phyloP scores from a whole-genome alignment of 1,284 basidiomycete species.

The Rhodotorula sp. region DNA sequence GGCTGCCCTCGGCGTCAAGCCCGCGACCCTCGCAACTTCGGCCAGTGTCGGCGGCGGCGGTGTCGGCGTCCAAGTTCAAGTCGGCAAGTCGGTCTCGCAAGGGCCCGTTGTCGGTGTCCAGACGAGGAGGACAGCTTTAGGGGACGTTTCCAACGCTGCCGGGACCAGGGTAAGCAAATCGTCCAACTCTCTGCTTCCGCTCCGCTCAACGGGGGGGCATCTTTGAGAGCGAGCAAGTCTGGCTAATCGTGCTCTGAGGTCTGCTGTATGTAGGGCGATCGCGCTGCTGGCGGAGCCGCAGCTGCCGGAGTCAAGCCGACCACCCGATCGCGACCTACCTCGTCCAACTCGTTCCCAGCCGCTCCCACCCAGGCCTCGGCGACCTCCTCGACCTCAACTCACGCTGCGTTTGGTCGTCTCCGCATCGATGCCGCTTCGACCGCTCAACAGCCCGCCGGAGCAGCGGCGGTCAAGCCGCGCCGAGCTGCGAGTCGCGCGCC shows the following conservation, averaged over 20 bases:
- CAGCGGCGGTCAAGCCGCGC: conserved; percentile 4
- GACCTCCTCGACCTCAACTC: conserved; percentile 35
- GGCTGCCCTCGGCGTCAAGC: conserved; percentile 24
- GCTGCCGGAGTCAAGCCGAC: conserved; percentile 18
- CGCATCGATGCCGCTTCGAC: conserved; percentile 18
- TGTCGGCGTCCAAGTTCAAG: not conserved
- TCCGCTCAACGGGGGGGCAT: too few relatives aligned
- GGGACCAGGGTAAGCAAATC: conserved; percentile 12
- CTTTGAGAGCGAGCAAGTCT: too few relatives aligned
- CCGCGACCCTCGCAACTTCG: too few relatives aligned
- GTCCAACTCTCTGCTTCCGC: too few relatives aligned
- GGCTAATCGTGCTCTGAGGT: too few relatives aligned
- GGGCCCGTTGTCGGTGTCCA: not conserved
- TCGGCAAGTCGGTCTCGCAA: conserved; percentile 12
- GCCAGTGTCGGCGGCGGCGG: not conserved
- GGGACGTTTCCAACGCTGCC: conserved; percentile 36
- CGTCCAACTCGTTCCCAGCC: conserved; percentile 6
- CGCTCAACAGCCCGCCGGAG: conserved; percentile 1
- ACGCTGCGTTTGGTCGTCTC: conserved; percentile 30
- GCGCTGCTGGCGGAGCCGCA: conserved; percentile 6
- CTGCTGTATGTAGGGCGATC: too few relatives aligned
- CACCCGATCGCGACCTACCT: conserved; percentile 28
- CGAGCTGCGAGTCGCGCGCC: conserved; percentile 1
- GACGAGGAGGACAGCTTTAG: conserved; percentile 22
- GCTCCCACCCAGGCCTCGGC: not conserved